These are phyloP conservation scores for Vitis labrusca DNA, from an alignment of 164 flowering plant species.

Conservation along the genomic window DNA sequence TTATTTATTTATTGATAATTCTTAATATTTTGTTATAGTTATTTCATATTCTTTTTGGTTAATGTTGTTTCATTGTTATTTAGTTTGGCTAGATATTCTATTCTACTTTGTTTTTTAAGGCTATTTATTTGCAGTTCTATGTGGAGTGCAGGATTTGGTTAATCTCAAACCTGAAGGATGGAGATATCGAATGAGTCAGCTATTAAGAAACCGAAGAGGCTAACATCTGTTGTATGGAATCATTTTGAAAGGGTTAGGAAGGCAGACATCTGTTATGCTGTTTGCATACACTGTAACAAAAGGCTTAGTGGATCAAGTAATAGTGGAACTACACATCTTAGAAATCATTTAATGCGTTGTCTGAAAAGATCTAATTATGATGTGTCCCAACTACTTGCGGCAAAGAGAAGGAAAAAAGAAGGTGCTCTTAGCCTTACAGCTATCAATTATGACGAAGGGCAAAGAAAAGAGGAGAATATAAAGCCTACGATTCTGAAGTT, in stretches of 20 bases:
- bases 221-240: slow-evolving; percentile 87
- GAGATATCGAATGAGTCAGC: slow-evolving; percentile 45
- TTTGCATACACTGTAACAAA: slow-evolving; percentile 76
- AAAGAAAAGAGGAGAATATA: slow-evolving; percentile 35
- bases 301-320: slow-evolving; percentile 79
- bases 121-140: too few species aligned
- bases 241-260: slow-evolving; percentile 78
- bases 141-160: slow-evolving; percentile 24
- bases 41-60: too few species aligned
- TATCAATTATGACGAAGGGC: slow-evolving; percentile 50
- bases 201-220: slow-evolving; percentile 60
- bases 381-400: slow-evolving; percentile 56
- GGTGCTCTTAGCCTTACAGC: slow-evolving; percentile 22
- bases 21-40: too few species aligned
- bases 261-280: slow-evolving; percentile 64
- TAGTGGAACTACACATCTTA: slow-evolving; percentile 85
- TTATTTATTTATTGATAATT: too few species aligned
- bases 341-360: slow-evolving; percentile 79
- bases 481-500: slow-evolving; percentile 31
- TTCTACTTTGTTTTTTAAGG: too few species aligned
- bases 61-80: too few species aligned
- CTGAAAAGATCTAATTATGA: slow-evolving; percentile 55
- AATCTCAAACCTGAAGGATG: slow-evolving; percentile 39
- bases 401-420: slow-evolving; percentile 59
- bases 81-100: too few species aligned